phyloP scores from a whole-genome alignment of 768 basidiomycete species.

The Tulasnella sp. region DNA sequence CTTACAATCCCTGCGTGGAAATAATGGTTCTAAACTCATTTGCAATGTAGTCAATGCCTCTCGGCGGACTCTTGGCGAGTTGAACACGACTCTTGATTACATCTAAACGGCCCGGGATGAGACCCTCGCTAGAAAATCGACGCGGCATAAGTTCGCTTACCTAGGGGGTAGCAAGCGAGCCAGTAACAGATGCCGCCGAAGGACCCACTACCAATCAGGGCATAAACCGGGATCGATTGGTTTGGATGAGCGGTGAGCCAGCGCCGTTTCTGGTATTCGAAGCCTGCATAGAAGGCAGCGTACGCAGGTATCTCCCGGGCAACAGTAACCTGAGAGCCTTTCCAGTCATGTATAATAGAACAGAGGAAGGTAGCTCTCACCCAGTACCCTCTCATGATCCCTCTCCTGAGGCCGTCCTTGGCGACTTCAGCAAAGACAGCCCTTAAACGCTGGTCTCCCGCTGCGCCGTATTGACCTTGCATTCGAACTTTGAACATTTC shows the following conservation, averaged over 20 bases:
- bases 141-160: slow-evolving; percentile 36
- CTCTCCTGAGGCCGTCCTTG: slow-evolving; percentile 72
- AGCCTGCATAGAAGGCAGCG: slow-evolving; percentile 75
- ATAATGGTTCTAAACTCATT: slow-evolving; percentile 48
- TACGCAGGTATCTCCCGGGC: slow-evolving; percentile 94
- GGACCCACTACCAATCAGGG: slow-evolving; percentile 74
- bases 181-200: slow-evolving; percentile 89
- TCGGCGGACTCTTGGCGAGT: slow-evolving; percentile 59
- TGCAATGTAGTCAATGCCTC: slow-evolving; percentile 69
- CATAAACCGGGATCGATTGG: slow-evolving; percentile 73
- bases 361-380: slow-evolving; percentile 41
- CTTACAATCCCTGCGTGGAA: slow-evolving; percentile 59
- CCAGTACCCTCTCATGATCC: slow-evolving; percentile 98
- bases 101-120: slow-evolving; percentile 44
- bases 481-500: slow-evolving; percentile 99
- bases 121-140: neutral
- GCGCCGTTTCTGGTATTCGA: slow-evolving; percentile 81
- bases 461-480: slow-evolving; percentile 90
- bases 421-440: slow-evolving; percentile 78
- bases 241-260: slow-evolving; percentile 60
- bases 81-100: slow-evolving; percentile 91
- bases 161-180: slow-evolving; percentile 88
- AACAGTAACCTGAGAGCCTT: slow-evolving; percentile 64
- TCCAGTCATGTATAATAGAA: neutral
- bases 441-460: slow-evolving; percentile 71